These are phyloP conservation scores for Lachnellula suecica DNA, from an alignment of 2,329 filamentous ascomycete genomes.

Conservation along the genomic window DNA sequence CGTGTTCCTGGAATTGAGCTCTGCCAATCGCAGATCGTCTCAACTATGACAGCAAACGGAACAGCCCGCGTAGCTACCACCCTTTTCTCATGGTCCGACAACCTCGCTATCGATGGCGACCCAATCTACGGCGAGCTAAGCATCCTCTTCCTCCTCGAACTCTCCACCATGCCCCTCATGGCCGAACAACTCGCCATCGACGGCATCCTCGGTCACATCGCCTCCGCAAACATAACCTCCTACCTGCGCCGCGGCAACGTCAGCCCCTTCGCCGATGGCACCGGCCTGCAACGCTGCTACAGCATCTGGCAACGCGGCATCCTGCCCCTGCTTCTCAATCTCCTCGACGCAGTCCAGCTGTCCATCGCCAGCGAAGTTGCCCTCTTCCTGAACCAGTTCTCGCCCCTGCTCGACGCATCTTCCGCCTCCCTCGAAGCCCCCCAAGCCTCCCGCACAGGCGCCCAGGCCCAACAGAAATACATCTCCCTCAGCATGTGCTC, in stretches of 20 bases:
- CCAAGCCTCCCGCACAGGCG: conserved; percentile 48
- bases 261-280: conserved; percentile 74
- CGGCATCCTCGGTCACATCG: conserved; percentile 75
- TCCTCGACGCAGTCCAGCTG: conserved; percentile 77
- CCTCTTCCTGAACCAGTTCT: conserved; percentile 87
- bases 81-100: conserved; percentile 92
- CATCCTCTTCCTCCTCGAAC: conserved; percentile 81
- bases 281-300: conserved; percentile 72
- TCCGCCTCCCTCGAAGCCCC: conserved; percentile 69
- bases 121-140: conserved; percentile 93
- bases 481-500: conserved; percentile 72
- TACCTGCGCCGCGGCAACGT: conserved; percentile 71
- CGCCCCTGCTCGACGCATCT: conserved; percentile 71
- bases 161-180: conserved; percentile 76
- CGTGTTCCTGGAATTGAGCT: conserved; percentile 74
- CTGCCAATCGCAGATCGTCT: conserved; percentile 68
- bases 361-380: conserved; percentile 83
- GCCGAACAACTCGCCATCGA: conserved; percentile 91
- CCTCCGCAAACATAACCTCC: conserved; percentile 75
- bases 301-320: conserved; percentile 87
- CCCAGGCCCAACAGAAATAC: conserved; percentile 51
- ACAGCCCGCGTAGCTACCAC: conserved; percentile 79
- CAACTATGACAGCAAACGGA: conserved; percentile 68
- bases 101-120: conserved; percentile 73
- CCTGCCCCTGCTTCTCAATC: conserved; percentile 83